Evolutionary conservation across 2,329 filamentous ascomycete species (phyloP).

Genomic region (Aspergillus intermedius): DNA sequence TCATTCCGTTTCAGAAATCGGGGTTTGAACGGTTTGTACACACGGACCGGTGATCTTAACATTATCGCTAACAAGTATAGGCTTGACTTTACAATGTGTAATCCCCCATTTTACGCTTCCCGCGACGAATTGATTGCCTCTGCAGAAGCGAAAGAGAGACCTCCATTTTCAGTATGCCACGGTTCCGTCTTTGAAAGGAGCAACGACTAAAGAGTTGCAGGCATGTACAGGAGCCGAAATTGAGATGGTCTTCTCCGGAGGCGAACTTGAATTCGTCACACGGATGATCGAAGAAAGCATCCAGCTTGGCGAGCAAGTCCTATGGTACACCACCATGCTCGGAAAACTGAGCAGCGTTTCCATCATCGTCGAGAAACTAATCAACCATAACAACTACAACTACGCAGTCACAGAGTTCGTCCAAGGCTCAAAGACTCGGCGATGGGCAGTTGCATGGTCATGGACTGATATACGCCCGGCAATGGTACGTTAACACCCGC

Average conservation of each 20-base stretch:
- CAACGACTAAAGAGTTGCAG: conserved; percentile 14
- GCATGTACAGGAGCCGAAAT: conserved; percentile 65
- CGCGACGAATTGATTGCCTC: conserved; percentile 60
- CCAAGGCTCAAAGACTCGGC: conserved; percentile 68
- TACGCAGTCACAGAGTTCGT: conserved; percentile 76
- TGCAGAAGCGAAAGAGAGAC: conserved; percentile 58
- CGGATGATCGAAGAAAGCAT: conserved; percentile 67
- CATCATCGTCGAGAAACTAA: conserved; percentile 55
- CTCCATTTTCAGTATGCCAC: conserved; percentile 56
- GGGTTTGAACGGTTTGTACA: conserved; percentile 17
- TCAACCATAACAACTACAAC: conserved; percentile 58
- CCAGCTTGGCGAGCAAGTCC: conserved; percentile 52
- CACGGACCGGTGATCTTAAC: not conserved
- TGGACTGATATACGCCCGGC: conserved; percentile 62
- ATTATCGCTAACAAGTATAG: conserved; percentile 19
- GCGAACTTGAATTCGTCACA: conserved; percentile 68
- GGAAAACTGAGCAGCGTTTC: conserved; percentile 69
- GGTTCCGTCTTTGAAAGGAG: too few species aligned
- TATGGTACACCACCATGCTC: conserved; percentile 90
- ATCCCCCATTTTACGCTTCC: conserved; percentile 89
- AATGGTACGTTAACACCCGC: conserved; percentile 31
- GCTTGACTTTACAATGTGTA: conserved; percentile 84
- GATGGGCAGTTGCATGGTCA: conserved; percentile 89
- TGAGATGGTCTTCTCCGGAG: conserved; percentile 81
- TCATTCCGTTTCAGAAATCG: conserved; percentile 58